Evolutionary conservation across 2,329 filamentous ascomycete genomes (phyloP), one percentile per base, ranked within the genome.

Genomic region (Colletotrichum sp.): DNA sequence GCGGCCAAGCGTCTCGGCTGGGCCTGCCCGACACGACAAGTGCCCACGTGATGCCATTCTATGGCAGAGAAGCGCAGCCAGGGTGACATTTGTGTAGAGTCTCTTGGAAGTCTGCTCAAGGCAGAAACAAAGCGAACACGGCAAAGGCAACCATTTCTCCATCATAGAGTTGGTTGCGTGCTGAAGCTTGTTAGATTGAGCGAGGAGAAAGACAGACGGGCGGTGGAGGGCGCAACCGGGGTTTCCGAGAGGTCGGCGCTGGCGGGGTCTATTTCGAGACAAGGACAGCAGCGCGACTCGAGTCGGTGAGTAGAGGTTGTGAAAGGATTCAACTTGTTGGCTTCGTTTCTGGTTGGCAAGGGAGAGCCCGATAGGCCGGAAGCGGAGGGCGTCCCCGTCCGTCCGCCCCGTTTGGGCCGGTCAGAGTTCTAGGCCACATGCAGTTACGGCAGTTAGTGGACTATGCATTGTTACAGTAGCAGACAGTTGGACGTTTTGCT

Each of bases 221-320:
- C 30, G 70, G 22, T 10, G 25, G 64, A 64, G 56, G 70, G 18
- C 10, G 25, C 56, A 64, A 43, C 74, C 70, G 74, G 70, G 70
- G 70, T 65, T 67, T 27, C 70, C 74, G 74, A 73, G 64, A 56
- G 58, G 74, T 73, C 39, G 58, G 65, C 62, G 69, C 56, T 67
- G 69, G 55, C 60, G 34, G 68, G 68, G 18, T 22, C 25, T 28
- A 58, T 32, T 39, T 75, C 36, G 52, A 28, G 56, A 62, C 62
- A 48, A 28, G 73, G 58, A 68, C 56, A 68, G 27, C 43, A 22
- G 43, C 43, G 43, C 62, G 64, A 64, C 64, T 73, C 70, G 56
- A 75, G 73, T 65, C 70, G 70, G 64, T 73, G 73, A 67, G 43
- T 22, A 55, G 30, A 22, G 43, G 43, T 52, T 52, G 32, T 62